phyloP scores from a whole-genome alignment of 2,329 filamentous ascomycete species.

The Colletotrichum chrysophilum region DNA sequence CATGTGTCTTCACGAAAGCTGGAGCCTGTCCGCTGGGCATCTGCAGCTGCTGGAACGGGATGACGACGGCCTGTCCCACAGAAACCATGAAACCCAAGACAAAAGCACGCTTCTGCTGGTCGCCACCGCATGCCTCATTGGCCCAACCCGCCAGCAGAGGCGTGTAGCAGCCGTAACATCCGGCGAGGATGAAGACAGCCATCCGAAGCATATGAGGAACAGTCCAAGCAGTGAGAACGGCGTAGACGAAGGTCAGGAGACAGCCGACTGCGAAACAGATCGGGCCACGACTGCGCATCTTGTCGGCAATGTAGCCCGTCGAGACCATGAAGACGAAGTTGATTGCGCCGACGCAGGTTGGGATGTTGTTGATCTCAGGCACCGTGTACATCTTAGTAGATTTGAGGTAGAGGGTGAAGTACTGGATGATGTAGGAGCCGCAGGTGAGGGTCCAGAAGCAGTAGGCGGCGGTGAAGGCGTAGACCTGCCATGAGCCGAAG shows the following conservation, averaged over 20 bases:
- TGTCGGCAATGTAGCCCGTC: conserved; percentile 39
- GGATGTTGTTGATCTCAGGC: conserved; percentile 49
- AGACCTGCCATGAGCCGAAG: conserved; percentile 47
- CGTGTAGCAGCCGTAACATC: conserved; percentile 46
- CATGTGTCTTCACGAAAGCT: conserved; percentile 37
- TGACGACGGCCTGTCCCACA: conserved; percentile 39
- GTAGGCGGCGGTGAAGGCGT: conserved; percentile 44
- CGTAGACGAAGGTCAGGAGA: conserved; percentile 39
- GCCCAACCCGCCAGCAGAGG: conserved; percentile 45
- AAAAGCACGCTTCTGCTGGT: conserved; percentile 47
- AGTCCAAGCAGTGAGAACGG: conserved; percentile 41
- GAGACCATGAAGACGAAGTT: conserved; percentile 46
- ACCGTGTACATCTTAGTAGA: conserved; percentile 36
- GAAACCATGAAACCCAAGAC: conserved; percentile 42
- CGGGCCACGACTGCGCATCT: conserved; percentile 38
- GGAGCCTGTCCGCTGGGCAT: conserved; percentile 41
- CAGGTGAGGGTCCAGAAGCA: conserved; percentile 43
- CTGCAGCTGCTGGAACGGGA: conserved; percentile 44
- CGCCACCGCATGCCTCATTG: conserved; percentile 44
- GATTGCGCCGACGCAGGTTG: conserved; percentile 46
- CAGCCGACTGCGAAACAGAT: conserved; percentile 39
- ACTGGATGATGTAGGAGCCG: conserved; percentile 44
- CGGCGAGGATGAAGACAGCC: conserved; percentile 42
- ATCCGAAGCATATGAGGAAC: conserved; percentile 41
- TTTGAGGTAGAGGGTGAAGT: conserved; percentile 45